Evolutionary conservation across 2,329 filamentous ascomycete genomes (phyloP), one percentile per base, ranked within the genome.

Genomic region (Pezicula neosporulosa): DNA sequence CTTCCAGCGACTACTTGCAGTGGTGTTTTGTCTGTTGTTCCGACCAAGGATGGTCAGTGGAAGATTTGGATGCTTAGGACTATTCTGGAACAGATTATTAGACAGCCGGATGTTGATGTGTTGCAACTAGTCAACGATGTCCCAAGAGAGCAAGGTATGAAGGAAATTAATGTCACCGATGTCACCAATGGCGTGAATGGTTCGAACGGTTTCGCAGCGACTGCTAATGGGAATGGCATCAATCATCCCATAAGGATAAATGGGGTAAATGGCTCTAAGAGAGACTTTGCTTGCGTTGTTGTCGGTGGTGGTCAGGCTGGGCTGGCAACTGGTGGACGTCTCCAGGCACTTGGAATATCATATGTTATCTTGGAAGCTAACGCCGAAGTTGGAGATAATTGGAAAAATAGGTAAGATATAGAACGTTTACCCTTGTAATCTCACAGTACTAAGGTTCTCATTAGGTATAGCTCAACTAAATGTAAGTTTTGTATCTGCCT

Each of bases 261-360:
- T 7, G 28, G 28, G 2, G 28, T 7, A 30, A 30, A 48, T 37
- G 30, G 2, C 3, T 21, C 41, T 12, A 8, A 19, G n/a, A 47
- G 18, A 7, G 36, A 48, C 27, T 49, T 53, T 49, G 56, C 56
- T 15, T 53, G 49, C 41, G 43, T 57, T n/a, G 37, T 54, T 36
- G 13, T 50, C 76, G 81, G 81, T 30, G 80, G 77, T 16, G 82
- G 83, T 0, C 83, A 86, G 59, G 76, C 75, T 4, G 83, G 83
- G 1, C 68, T 86, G 6, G 77, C 76, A 0, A 70, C 71, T 0
- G 81, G 78, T 0, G 82, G 80, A 0, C 75, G 81, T 2, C 72
- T 86, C 24, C 81, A 82, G 58, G 77, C 80, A 69, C 70, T 84
- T 1, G 73, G 76, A 1, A 67, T 86, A 6, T 67, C 76, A 8